Evolutionary conservation across 768 basidiomycete genomes (phyloP), one percentile per base, ranked within the genome.

Genomic region (Fomitopsis serialis): DNA sequence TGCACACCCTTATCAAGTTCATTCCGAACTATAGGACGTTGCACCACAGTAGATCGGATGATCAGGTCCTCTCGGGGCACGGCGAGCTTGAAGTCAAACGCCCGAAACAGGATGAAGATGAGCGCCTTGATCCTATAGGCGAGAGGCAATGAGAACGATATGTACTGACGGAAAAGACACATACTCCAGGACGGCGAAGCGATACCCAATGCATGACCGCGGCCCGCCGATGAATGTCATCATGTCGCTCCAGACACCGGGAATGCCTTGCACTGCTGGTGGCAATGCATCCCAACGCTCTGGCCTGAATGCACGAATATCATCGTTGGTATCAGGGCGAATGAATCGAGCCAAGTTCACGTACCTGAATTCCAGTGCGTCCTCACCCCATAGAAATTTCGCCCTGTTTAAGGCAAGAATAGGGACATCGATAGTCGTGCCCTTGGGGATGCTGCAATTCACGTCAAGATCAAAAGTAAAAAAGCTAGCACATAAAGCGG

Each of bases 161-260:
- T 32, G 29, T 5, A 11, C 29, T 32, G 29, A 9, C 8, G 15
- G 19, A 15, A 15, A 15, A 15, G 60, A 58, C 51, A 63, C 79
- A 36, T 54, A 82, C 79, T 83, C 82, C 15, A 78, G 69, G 19
- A 86, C 61, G 7, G 85, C 73, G 60, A 87, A 86, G 2, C 80
- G 76, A 61, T 79, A 85, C 0, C 84, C 84, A 27, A 87, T 85
- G 53, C 85, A 88, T 0, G 80, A 74, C 19, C 76, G 74, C 10
- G 82, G 79, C 3, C 86, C 86, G 24, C 80, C 81, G 1, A 82
- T 55, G 73, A 89, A 89, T 0, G 80, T 77, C 37, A 85, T 61
- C 58, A 81, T 60, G 59, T 84, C 76, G 17, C 78, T 74, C 77
- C 78, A 84, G 0, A 85, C 72, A 7, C 83, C 80, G 9, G 86